These are phyloP conservation scores for Alternaria sp. DNA, from an alignment of 2,329 filamentous ascomycete species.

Conservation along the genomic window DNA sequence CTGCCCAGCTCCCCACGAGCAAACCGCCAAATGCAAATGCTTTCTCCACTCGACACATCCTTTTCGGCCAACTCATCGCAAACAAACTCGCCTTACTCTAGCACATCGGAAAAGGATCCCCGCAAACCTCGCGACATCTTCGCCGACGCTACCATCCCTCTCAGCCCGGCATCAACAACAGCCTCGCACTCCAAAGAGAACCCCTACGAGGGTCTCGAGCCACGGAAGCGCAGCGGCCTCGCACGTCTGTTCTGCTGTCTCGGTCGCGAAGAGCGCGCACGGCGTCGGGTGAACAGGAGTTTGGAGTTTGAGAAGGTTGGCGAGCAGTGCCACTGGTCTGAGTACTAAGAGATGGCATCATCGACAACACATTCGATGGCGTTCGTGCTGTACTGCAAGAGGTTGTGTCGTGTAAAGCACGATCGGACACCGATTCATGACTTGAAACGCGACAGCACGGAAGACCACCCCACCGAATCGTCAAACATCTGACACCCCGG, in stretches of 20 bases:
- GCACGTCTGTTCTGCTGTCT: slow-evolving; percentile 45
- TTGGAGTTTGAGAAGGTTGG: slow-evolving; percentile 43
- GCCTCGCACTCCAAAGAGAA: slow-evolving; percentile 18
- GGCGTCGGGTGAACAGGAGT: slow-evolving; percentile 24
- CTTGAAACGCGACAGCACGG: slow-evolving; percentile 4
- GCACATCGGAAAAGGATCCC: slow-evolving; percentile 20
- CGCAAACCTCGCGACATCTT: slow-evolving; percentile 35
- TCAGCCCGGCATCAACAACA: slow-evolving; percentile 34
- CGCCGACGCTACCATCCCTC: slow-evolving; percentile 43
- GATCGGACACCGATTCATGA: not conserved
- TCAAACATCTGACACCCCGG: slow-evolving; percentile 7
- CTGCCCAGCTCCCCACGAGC: slow-evolving; percentile 35
- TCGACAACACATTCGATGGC: not conserved
- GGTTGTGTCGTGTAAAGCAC: too few relatives aligned
- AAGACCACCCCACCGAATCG: not conserved
- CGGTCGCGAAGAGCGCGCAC: slow-evolving; percentile 39
- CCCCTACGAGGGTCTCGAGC: slow-evolving; percentile 34
- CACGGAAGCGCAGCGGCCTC: slow-evolving; percentile 38
- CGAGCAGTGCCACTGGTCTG: slow-evolving; percentile 40
- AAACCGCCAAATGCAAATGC: slow-evolving; percentile 23
- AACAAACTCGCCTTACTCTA: slow-evolving; percentile 23
- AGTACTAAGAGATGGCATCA: slow-evolving; percentile 22
- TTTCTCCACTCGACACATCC: slow-evolving; percentile 32
- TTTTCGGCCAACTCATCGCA: slow-evolving; percentile 14
- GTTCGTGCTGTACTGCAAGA: not conserved